Conservation (phyloP, 331 rosid genomes). For the Pyrus hybrid region DNA sequence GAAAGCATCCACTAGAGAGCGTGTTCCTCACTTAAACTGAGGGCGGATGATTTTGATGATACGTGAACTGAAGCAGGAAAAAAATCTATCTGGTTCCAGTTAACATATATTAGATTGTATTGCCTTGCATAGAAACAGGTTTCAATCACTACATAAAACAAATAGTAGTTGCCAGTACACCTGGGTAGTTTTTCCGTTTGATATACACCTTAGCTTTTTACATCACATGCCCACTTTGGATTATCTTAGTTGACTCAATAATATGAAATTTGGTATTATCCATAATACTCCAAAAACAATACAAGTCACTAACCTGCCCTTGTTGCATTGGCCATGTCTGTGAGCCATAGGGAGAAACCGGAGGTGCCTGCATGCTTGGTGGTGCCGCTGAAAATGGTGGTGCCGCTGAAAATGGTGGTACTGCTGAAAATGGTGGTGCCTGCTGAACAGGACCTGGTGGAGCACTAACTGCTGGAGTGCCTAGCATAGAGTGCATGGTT, state of each 20-base stretch:
- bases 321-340: slow-evolving; percentile 69
- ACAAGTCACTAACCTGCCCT: slow-evolving; percentile 49
- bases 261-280: background rate
- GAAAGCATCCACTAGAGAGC: background rate
- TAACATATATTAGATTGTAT: background rate
- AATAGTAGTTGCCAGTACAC: background rate
- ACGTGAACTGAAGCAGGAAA: background rate
- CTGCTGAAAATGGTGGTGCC: slow-evolving; percentile 47
- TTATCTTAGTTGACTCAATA: background rate
- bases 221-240: background rate
- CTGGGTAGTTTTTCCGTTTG: background rate
- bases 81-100: background rate
- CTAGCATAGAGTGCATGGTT: slow-evolving; percentile 18
- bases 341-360: slow-evolving; percentile 50
- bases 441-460: slow-evolving; percentile 46
- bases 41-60: no score
- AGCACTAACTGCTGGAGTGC: slow-evolving; percentile 10
- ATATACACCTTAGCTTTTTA: background rate
- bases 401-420: slow-evolving; percentile 47
- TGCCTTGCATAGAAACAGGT: background rate
- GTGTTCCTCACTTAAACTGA: background rate
- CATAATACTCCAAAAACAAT: background rate
- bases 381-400: slow-evolving; percentile 45
- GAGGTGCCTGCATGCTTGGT: slow-evolving; percentile 46
- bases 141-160: background rate